Base-by-base conservation (phyloP, 805 yeast genomes). In the Saccharomyces mikatae region DNA sequence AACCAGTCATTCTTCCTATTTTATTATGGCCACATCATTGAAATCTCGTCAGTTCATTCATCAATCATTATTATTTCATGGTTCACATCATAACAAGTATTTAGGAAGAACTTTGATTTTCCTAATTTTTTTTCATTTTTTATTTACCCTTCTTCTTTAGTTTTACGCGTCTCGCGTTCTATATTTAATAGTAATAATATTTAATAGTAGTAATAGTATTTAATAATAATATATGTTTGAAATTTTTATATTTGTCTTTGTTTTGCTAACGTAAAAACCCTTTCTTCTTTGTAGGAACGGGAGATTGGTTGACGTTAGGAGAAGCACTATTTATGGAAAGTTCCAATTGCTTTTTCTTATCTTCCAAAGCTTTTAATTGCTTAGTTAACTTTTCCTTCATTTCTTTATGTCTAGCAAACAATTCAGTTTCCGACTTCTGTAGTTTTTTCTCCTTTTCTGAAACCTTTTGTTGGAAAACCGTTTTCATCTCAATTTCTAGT, bases 401-500 rank as follows among this genome's bases (percentile, higher is more conserved):
- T 72, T 94, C 98, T 73, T 89, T 89, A 74, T 94, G 99, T 72
- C 95, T 86, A 46, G 94, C 81, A 71, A 92, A 92, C 68, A 94
- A 80, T 73, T 94, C 99, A 55, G 96, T 94, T 76, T 94, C 99
- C 49, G 96, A 89, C 74, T 89, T 88, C 76, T 91, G 96, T 68
- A 94, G 81, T 76, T 92, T 92, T 80, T 90, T 89, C 74, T 94
- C 99, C 83, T 94, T 95, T 74, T 91, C 97, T 56, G 86, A 77
- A 31, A 94, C 99, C 76, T 94, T 94, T 68, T 88, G 94, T 75
- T 91, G 96, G 83, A 94, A 94, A 54, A 94, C 96, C 28, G 84
- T 79, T 76, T 92, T 91, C 97, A 94, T 90, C 74, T 94, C 98
- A 46, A 89, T 81, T 76, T 94, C 98, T 86, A 94, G 82, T 76